Base-by-base conservation (phyloP, 2,329 filamentous ascomycete species). In the Escovopsis sp. region DNA sequence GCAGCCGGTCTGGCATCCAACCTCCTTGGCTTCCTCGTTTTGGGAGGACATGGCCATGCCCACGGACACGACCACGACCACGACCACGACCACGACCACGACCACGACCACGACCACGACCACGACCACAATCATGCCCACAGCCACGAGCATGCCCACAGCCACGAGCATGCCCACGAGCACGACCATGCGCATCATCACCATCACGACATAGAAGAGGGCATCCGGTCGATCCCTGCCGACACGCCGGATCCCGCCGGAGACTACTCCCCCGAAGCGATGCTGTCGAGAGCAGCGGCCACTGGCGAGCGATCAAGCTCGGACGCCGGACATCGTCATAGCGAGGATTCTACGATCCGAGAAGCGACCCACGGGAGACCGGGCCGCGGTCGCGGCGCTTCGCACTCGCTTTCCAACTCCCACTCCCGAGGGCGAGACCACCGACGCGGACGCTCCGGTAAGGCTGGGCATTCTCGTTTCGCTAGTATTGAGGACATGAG, bases 31-130 rank as follows among this genome's bases (percentile, higher is more conserved):
- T 80, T 98, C 48, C 74, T 89, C 44, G 77, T 98, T 30, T 85
- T 98, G 55, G 91, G 94, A 51, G 89, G 94, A 44, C 89, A 96
- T 58, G 85, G 85, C 3, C 89, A 96, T 59, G 77, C 77, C 12
- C 85, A 91, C 57, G 82, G 80, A 2, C 15, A 15, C 12, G 67
- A 69, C 47, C 66, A 74, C 47, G 70, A 76, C 15, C 15, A 15
- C 12, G 67, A 69, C 47, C 66, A 74, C 47, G 70, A 76, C 48
- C 62, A 59, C 6, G 62, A 70, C 42, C 64, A 63, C 6, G 60
- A 49, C 4, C 67, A 72, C 44, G 59, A 51, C 2, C 64, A 73
- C 49, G 54, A 56, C 2, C 55, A 60, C 30, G 53, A 50, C 32
- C 56, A 62, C 40, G 56, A 53, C 18, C 59, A 68, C 46, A 47